phyloP scores from a whole-genome alignment of 768 basidiomycete genomes.

The Podaxis sp. region DNA sequence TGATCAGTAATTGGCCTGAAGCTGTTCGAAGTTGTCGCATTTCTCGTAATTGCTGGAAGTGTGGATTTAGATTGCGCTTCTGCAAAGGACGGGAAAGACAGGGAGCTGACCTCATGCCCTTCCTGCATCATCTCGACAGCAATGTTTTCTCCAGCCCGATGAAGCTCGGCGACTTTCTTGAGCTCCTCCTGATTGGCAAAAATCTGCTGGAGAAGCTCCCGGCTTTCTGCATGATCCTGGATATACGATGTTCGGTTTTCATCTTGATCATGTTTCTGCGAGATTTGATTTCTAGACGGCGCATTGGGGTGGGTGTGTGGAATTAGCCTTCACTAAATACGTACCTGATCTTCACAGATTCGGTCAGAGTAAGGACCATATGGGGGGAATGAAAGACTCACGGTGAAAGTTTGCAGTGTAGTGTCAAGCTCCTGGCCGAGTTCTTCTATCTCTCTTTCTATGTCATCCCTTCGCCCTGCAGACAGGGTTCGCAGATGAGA shows the following conservation, averaged over 20 bases:
- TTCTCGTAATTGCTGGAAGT: background rate
- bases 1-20: background rate
- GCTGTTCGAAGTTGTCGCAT: background rate
- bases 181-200: background rate
- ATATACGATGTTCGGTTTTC: background rate
- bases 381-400: too few relatives aligned
- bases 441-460: background rate
- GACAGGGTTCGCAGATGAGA: background rate
- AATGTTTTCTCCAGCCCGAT: background rate
- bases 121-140: background rate
- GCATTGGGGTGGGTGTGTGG: background rate
- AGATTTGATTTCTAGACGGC: background rate
- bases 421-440: background rate
- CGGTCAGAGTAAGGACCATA: background rate
- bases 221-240: background rate
- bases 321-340: background rate
- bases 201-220: background rate
- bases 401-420: background rate
- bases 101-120: background rate
- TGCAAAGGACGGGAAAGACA: background rate
- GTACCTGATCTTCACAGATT: background rate
- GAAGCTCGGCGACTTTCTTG: background rate
- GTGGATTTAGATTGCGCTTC: background rate
- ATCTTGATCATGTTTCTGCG: background rate
- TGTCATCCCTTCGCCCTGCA: background rate